A percentile compares a stretch with the other conserved stretches of the same genome.
These are phyloP conservation scores for Leishmania tropica DNA, from an alignment of 208 protist genomes.

Conservation along the genomic window DNA sequence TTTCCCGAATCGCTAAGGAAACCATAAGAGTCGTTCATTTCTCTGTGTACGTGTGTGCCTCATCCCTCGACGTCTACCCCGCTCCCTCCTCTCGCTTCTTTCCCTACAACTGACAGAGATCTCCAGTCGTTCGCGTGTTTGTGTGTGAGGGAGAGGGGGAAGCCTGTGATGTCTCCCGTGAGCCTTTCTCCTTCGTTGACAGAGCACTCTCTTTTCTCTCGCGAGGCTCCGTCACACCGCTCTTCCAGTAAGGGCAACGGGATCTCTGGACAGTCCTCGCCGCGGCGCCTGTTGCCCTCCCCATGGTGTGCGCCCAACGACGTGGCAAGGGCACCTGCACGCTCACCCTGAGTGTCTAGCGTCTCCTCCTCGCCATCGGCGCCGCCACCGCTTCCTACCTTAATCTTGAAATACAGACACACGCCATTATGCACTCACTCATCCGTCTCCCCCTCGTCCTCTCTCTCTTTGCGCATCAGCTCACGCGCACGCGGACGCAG, in stretches of 20 bases:
- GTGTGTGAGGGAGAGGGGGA: no score
- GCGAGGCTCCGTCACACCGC: no score
- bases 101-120: no score
- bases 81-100: background rate
- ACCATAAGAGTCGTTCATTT: background rate
- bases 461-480: background rate
- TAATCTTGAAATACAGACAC: background rate
- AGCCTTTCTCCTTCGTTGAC: background rate
- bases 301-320: background rate
- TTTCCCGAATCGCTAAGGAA: conserved; percentile 2
- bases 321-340: background rate
- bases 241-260: no score
- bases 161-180: background rate
- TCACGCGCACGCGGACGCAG: background rate
- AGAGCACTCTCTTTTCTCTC: background rate
- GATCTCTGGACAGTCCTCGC: background rate
- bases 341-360: background rate
- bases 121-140: no score
- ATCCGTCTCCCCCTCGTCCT: background rate
- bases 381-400: background rate
- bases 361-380: background rate
- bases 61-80: background rate
- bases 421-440: no score
- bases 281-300: background rate
- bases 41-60: background rate